Evolutionary conservation across 176 grass and related monocot genomes (phyloP), one percentile per base, ranked within the genome.

Genomic region (Paspalum notatum): DNA sequence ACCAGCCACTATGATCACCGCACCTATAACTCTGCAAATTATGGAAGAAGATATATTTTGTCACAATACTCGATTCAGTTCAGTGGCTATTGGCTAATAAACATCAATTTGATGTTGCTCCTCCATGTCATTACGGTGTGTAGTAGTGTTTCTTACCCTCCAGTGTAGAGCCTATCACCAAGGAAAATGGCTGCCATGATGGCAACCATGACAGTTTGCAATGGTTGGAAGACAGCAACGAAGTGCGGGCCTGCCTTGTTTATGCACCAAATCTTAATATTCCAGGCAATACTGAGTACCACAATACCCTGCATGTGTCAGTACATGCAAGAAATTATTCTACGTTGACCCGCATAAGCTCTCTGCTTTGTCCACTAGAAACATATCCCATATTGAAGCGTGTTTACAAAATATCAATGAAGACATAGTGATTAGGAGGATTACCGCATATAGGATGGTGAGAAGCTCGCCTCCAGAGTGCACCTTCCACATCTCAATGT

Each of bases 391-490:
- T 21, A 66, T 66, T 18, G n/a, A 66, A 66, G 11, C 12, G 25
- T 69, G 12, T 45, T 25, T 47, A 32, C 32, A 32, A 32, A 32
- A 32, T 32, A 32, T 32, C 3, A 32, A 32, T 32, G 32, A 32
- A 32, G 62, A 47, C 43, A 49, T 5, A 14, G 27, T 12, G 0
- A 1, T 18, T 63, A 46, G 68, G 51, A 66, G 8, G 51, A 67
- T 89, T 93, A 93, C 88, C 57, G 85, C 85, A 61, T 93, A 93
- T 10, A 93, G 49, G 80, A 93, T 80, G 17, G 82, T 90, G 74
- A 93, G 62, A 32, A 93, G 81, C 74, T 90, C 88, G 57, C 45
- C 88, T 76, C 70, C 41, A 1, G 85, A 87, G 27, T 82, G 78
- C 24, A 93, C 12, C 66, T 90, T 93, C 88, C 91, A 93, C 71